Base-by-base conservation (phyloP, 2,329 filamentous ascomycete species). In the Exserohilum turcica region DNA sequence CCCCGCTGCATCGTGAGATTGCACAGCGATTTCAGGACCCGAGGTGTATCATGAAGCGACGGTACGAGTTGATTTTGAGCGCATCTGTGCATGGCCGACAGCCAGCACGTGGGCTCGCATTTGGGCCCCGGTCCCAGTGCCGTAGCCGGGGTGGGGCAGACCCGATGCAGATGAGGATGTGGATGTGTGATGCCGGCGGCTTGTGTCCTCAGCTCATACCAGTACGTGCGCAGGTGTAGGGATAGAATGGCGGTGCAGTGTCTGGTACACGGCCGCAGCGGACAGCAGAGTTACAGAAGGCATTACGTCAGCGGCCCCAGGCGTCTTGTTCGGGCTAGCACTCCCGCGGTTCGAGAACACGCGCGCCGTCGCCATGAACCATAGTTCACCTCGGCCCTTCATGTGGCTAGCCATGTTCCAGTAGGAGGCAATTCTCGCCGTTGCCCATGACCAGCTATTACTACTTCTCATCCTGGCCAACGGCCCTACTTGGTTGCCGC, bases 221-320 rank as follows among this genome's bases (percentile, higher is more conserved):
- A 24, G 4, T 7, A 7, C 7, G 4, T 24, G 4, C 4, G 7
- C 21, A 24, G 7, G 7, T 5, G 21, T 24, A 24, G 21, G 7
- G 21, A 24, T 4, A 24, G 21, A 31, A 15, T 6, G 4, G 42
- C 9, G 6, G 12, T 35, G 42, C 12, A 13, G 24, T 31, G 38
- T 29, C 18, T 42, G 42, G 21, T 18, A 19, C 4, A 5, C 7
- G 29, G 19, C 7, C 10, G 28, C 18, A 5, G 15, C 13, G 27
- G 19, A 24, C 31, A 16, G 18, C 16, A n/a, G 19, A 29, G 44
- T 18, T 24, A n/a, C 18, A 29, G 18, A 7, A n/a, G n/a, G 10
- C 28, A 18, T 56, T 56, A 56, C 44, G 54, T 56, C 54, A 54
- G 54, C 54, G 12, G 13, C 19, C n/a, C 18, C 18, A 21, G n/a